Evolutionary conservation across 306 rosid genomes (phyloP).

Genomic region (Quillaja saponaria): DNA sequence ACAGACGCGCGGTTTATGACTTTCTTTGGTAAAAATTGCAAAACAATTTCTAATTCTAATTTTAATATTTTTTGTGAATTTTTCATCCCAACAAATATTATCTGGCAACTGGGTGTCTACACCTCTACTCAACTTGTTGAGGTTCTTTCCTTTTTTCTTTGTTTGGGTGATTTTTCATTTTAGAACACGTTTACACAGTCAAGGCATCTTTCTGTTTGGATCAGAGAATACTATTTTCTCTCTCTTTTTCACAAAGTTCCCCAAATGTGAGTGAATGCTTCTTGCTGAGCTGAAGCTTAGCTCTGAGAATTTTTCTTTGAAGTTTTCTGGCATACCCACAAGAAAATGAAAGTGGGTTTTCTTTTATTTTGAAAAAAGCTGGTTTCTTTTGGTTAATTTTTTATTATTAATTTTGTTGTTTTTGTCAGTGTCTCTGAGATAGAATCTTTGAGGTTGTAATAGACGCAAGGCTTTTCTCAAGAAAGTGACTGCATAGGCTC

Average conservation of each 20-base stretch:
- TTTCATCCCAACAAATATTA: background rate
- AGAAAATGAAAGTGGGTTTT: slow-evolving; percentile 32
- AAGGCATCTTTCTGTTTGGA: slow-evolving; percentile 29
- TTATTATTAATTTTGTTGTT: background rate
- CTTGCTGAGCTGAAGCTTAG: slow-evolving; percentile 8
- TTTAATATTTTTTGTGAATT: background rate
- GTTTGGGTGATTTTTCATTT: background rate
- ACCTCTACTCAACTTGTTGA: background rate
- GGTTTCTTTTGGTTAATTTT: slow-evolving; percentile 12
- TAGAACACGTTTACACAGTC: slow-evolving; percentile 6
- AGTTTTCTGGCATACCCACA: slow-evolving; percentile 12
- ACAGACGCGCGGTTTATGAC: background rate
- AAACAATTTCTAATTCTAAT: background rate
- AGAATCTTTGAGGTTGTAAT: slow-evolving; percentile 25
- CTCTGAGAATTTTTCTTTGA: background rate
- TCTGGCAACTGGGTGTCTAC: background rate
- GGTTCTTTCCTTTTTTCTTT: slow-evolving; percentile 4
- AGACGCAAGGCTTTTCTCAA: background rate
- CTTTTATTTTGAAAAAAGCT: slow-evolving; percentile 16
- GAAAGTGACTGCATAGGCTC: slow-evolving; percentile 19
- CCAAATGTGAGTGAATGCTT: slow-evolving; percentile 22
- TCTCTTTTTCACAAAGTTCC: background rate
- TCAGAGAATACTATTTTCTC: slow-evolving; percentile 14
- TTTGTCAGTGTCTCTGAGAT: slow-evolving; percentile 10
- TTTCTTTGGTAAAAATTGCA: background rate